A percentile compares a stretch with the other conserved stretches of the same genome.
Conservation (phyloP, 2,329 filamentous ascomycete genomes). For the Sphaerulina musiva region DNA sequence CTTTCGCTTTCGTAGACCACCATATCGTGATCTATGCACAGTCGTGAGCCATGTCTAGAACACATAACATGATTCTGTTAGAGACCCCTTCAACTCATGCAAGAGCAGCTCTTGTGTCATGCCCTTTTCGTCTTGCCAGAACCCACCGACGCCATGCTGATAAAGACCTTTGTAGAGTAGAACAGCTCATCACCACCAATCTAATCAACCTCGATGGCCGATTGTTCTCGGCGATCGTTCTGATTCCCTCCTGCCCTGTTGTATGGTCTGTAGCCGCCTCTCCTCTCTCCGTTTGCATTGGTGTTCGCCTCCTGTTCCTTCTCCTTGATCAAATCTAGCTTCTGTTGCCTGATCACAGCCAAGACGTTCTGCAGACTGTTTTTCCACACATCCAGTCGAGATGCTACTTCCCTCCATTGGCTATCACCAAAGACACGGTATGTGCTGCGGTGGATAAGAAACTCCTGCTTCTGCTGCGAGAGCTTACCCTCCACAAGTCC, state of each 20-base stretch:
- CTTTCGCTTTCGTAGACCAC: constrained; percentile 1
- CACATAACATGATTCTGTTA: background rate
- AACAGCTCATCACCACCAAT: background rate
- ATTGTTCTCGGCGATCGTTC: constrained; percentile 20
- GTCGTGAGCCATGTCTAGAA: background rate
- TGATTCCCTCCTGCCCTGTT: constrained; percentile 16
- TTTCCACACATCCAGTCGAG: constrained; percentile 85
- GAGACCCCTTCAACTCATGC: background rate
- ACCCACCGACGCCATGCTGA: constrained; percentile 14
- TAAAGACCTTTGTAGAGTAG: constrained; percentile 2
- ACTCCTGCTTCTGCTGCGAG: constrained; percentile 84
- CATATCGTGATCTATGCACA: background rate
- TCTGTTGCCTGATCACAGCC: constrained; percentile 69
- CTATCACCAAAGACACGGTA: constrained; percentile 97
- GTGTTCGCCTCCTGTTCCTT: constrained; percentile 52
- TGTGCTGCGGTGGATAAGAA: constrained; percentile 90
- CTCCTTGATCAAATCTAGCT: constrained; percentile 68
- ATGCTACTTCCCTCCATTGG: constrained; percentile 94
- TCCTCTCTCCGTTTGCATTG: constrained; percentile 11
- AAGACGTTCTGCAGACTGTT: constrained; percentile 73
- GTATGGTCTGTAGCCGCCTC: constrained; percentile 26
- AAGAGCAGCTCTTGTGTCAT: background rate
- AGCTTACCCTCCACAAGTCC: constrained; percentile 95
- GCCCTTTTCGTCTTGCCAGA: background rate
- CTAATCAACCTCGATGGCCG: constrained; percentile 28